These are phyloP conservation scores for Yamadazyma diospyri DNA, from an alignment of 1,139 yeast genomes.

Conservation along the genomic window DNA sequence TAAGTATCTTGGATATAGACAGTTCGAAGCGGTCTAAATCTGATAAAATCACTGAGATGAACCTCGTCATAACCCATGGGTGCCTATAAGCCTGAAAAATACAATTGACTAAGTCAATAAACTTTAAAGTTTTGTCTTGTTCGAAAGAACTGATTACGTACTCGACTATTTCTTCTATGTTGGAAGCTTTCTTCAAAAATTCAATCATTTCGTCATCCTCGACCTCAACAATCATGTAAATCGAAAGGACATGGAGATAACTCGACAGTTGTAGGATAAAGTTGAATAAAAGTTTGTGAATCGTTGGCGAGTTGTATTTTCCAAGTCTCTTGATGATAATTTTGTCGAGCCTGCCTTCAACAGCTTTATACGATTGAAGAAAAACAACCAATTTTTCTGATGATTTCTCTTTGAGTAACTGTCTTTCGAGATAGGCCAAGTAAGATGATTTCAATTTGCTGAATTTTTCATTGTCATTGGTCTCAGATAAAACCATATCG, in stretches of 20 bases:
- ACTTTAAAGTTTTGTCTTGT: conserved; percentile 8
- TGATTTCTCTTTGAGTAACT: background rate
- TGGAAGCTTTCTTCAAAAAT: conserved; percentile 14
- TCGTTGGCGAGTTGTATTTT: background rate
- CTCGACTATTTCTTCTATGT: conserved; percentile 1
- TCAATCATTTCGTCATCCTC: conserved; percentile 10
- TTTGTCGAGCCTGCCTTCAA: background rate
- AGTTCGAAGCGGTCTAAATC: background rate
- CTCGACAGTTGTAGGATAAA: conserved; percentile 1
- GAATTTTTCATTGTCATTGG: background rate
- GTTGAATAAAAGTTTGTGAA: conserved; percentile 7
- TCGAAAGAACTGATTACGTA: conserved; percentile 7
- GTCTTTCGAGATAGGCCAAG: background rate
- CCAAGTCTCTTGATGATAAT: conserved; percentile 8
- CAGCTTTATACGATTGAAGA: background rate
- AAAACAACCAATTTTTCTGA: background rate
- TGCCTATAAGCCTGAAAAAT: background rate
- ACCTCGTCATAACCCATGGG: conserved; percentile 3
- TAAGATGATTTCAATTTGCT: conserved; percentile 1
- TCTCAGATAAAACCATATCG: background rate
- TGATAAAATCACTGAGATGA: conserved; percentile 3
- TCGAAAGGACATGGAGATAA: conserved; percentile 8
- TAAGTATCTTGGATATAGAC: background rate
- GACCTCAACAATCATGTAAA: conserved; percentile 6
- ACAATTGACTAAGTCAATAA: conserved; percentile 2